These are phyloP conservation scores for Thraustochytrium sp. DNA, from an alignment of 352 stramenopile species.

Conservation along the genomic window DNA sequence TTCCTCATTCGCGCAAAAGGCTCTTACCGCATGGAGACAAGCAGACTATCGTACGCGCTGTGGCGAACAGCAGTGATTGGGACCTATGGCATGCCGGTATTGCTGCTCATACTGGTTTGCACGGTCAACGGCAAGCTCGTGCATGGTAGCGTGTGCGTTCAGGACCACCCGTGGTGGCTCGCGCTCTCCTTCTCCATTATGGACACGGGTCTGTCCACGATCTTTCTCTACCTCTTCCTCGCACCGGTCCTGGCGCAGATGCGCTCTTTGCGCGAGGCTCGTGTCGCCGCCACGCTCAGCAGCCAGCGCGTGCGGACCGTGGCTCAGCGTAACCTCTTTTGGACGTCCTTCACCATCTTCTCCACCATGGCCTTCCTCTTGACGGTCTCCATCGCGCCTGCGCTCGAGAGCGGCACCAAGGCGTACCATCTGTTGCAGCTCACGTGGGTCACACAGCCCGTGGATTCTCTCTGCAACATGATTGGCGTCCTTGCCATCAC, in stretches of 20 bases:
- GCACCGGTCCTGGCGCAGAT: not conserved
- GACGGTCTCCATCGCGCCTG: not conserved
- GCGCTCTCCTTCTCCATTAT: not conserved
- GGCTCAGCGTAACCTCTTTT: not conserved
- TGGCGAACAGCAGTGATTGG: not conserved
- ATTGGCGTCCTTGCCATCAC: not conserved
- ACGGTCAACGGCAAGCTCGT: not conserved
- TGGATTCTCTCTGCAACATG: not conserved
- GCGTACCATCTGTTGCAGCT: not conserved
- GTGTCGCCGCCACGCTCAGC: not conserved
- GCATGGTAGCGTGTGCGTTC: not conserved
- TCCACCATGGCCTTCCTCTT: not conserved
- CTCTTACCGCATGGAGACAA: no score
- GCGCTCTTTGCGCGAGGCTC: not conserved
- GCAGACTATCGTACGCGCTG: not conserved
- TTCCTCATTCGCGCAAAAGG: not conserved
- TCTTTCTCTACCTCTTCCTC: not conserved
- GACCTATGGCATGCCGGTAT: not conserved
- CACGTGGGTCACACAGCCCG: not conserved
- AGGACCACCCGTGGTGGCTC: slow-evolving; percentile 1
- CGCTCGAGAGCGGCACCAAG: not conserved
- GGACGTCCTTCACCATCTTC: not conserved
- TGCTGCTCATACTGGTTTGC: not conserved
- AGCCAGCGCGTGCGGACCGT: not conserved
- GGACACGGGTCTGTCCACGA: not conserved